Percentiles rank a stretch among this genome's conserved stretches.
Evolutionary conservation across 257 asterid genomes (phyloP).

Genomic region (Jacaranda mimosifolia): DNA sequence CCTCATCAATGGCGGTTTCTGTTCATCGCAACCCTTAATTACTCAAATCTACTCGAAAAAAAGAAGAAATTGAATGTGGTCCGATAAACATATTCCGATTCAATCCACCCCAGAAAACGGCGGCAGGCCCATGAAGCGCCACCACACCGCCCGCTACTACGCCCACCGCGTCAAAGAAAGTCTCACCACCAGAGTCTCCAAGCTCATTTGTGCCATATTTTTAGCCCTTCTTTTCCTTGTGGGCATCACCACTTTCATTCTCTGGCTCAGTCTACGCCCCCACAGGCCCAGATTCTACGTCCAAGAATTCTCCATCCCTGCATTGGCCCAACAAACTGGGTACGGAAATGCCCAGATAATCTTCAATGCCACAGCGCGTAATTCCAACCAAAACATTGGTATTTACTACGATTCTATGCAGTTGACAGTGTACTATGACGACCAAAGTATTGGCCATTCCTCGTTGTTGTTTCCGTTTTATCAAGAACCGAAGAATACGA

Average conservation of each 20-base stretch:
- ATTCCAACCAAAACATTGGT: conserved; percentile 63
- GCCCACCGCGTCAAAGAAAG: conserved; percentile 76
- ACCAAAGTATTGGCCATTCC: conserved; percentile 49
- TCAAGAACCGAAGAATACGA: conserved; percentile 69
- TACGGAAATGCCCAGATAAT: conserved; percentile 50
- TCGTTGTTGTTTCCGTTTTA: conserved; percentile 58
- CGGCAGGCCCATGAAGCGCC: conserved; percentile 47
- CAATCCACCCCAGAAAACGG: conserved; percentile 25
- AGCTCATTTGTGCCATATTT: conserved; percentile 64
- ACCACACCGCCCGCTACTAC: conserved; percentile 64
- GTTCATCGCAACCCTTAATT: not conserved
- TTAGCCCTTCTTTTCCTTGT: conserved; percentile 53
- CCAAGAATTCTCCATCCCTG: conserved; percentile 69
- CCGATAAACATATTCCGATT: conserved; percentile 43
- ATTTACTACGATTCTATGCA: conserved; percentile 60
- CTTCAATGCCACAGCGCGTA: conserved; percentile 66
- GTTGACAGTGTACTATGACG: conserved; percentile 52
- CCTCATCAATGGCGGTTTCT: not conserved
- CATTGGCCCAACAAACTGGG: conserved; percentile 49
- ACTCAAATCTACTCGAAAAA: not conserved
- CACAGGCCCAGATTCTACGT: conserved; percentile 78
- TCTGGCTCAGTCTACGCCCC: conserved; percentile 80
- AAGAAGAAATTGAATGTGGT: conserved; percentile 34
- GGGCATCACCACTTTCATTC: conserved; percentile 59
- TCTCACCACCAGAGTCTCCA: conserved; percentile 63